A percentile compares a stretch with the other conserved stretches of the same genome.
phyloP scores from a whole-genome alignment of 2,329 filamentous ascomycete species.

The Colletotrichum shisoi region DNA sequence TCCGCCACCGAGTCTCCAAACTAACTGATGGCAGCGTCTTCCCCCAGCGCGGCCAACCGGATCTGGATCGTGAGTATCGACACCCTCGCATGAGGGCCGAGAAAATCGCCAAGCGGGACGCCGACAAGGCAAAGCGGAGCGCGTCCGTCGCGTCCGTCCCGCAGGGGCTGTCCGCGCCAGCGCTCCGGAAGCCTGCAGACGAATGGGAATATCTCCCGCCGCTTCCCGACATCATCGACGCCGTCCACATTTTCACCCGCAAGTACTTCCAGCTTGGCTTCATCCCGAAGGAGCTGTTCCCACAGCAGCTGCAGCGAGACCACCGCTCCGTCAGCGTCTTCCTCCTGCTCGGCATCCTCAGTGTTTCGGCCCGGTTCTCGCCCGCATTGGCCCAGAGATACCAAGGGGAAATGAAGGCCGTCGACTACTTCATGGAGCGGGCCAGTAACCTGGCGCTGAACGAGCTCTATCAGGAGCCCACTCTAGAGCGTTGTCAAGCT shows the following conservation, averaged over 20 bases:
- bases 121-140: slow-evolving; percentile 49
- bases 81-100: slow-evolving; percentile 62
- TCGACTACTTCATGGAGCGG: slow-evolving; percentile 62
- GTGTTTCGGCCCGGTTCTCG: slow-evolving; percentile 64
- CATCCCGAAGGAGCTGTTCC: slow-evolving; percentile 62
- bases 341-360: slow-evolving; percentile 63
- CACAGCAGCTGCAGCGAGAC: slow-evolving; percentile 56
- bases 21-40: slow-evolving; percentile 54
- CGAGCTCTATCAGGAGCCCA: slow-evolving; percentile 62
- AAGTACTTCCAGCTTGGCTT: slow-evolving; percentile 69
- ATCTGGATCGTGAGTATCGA: slow-evolving; percentile 64
- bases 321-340: slow-evolving; percentile 62
- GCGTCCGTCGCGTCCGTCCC: slow-evolving; percentile 45
- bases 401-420: slow-evolving; percentile 60
- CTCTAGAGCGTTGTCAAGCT: slow-evolving; percentile 64
- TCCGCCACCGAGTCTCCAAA: slow-evolving; percentile 1
- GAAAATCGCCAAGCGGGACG: slow-evolving; percentile 53
- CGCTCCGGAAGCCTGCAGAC: slow-evolving; percentile 46
- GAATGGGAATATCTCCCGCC: slow-evolving; percentile 62
- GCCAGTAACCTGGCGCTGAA: slow-evolving; percentile 57
- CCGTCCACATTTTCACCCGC: slow-evolving; percentile 60
- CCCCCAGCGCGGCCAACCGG: slow-evolving; percentile 60
- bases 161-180: slow-evolving; percentile 27
- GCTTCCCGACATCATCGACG: slow-evolving; percentile 59
- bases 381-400: slow-evolving; percentile 58